These are phyloP conservation scores for Corrigiola litoralis DNA, from an alignment of 179 eudicot genomes.

Conservation along the genomic window DNA sequence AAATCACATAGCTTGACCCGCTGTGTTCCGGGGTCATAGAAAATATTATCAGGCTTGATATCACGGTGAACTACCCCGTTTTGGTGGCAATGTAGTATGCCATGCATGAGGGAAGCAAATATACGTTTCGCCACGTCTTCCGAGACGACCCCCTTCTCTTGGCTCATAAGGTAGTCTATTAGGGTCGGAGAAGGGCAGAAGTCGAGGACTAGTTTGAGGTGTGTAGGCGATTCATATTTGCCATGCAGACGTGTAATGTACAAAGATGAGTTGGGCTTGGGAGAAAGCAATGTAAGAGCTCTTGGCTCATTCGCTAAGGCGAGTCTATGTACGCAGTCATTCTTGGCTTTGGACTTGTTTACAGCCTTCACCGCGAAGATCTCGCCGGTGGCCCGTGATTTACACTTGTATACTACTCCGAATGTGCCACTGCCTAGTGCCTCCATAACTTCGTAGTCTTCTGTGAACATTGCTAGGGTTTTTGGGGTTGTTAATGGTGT, in stretches of 20 bases:
- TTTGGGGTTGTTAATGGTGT: too few species aligned
- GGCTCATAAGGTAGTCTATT: slow-evolving; percentile 30
- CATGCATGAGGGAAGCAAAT: slow-evolving; percentile 26
- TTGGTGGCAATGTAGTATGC: slow-evolving; percentile 29
- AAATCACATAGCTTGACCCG: slow-evolving; percentile 54
- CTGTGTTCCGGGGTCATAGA: slow-evolving; percentile 28
- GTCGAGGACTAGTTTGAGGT: slow-evolving; percentile 60
- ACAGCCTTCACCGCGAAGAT: slow-evolving; percentile 58
- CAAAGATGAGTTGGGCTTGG: slow-evolving; percentile 26
- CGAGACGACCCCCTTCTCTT: slow-evolving; percentile 10
- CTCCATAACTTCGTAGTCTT: slow-evolving; percentile 48
- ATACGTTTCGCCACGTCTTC: slow-evolving; percentile 34
- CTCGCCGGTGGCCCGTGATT: slow-evolving; percentile 32
- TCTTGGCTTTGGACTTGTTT: slow-evolving; percentile 27
- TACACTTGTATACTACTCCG: slow-evolving; percentile 57
- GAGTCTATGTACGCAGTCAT: slow-evolving; percentile 17
- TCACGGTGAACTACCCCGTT: slow-evolving; percentile 45
- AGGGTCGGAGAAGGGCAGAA: slow-evolving; percentile 44
- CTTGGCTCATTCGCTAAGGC: slow-evolving; percentile 39
- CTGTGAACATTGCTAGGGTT: slow-evolving; percentile 23
- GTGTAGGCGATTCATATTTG: slow-evolving; percentile 50
- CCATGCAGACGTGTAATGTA: slow-evolving; percentile 31
- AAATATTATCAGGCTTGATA: slow-evolving; percentile 29
- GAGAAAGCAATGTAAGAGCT: slow-evolving; percentile 35
- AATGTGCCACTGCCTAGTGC: slow-evolving; percentile 73